Evolutionary conservation across 495 filamentous ascomycete genomes (phyloP).

Genomic region (Hypomontagnella monticulosa): DNA sequence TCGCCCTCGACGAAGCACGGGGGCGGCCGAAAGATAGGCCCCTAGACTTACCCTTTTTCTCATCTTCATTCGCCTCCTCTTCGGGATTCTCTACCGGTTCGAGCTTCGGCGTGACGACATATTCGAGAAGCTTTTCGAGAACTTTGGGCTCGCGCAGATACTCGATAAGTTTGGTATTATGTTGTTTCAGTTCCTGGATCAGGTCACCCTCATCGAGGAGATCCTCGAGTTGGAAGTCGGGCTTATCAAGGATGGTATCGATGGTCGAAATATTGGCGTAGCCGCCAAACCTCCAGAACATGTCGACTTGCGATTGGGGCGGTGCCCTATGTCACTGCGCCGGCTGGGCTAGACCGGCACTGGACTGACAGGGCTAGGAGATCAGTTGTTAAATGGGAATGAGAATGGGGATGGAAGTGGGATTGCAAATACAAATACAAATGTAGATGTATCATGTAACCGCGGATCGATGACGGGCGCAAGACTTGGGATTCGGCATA

Average conservation of each 20-base stretch:
- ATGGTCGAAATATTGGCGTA: conserved; percentile 97
- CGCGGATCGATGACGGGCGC: conserved; percentile 8
- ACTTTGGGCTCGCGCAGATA: conserved; percentile 89
- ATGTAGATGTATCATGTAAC: too few relatives aligned
- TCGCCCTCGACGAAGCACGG: conserved; percentile 51
- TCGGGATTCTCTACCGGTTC: conserved; percentile 67
- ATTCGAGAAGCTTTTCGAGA: conserved; percentile 86
- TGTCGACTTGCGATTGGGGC: conserved; percentile 61
- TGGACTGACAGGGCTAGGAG: conserved; percentile 7
- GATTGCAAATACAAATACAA: neutral
- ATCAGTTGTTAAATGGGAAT: neutral
- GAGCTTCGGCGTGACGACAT: conserved; percentile 82
- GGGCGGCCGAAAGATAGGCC: conserved; percentile 59
- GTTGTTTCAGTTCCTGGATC: conserved; percentile 96
- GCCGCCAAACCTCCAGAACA: conserved; percentile 99
- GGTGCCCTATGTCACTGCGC: conserved; percentile 53
- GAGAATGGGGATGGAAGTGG: neutral
- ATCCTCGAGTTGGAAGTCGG: conserved; percentile 93
- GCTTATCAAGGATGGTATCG: conserved; percentile 94
- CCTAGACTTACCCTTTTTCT: conserved; percentile 60
- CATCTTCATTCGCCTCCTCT: conserved; percentile 67
- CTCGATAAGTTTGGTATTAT: conserved; percentile 97
- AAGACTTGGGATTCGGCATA: conserved; percentile 28
- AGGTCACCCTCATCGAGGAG: conserved; percentile 94
- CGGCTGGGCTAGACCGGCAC: conserved; percentile 36